These are phyloP conservation scores for Citeromyces siamensis DNA, from an alignment of 1,139 yeast species.

Conservation along the genomic window DNA sequence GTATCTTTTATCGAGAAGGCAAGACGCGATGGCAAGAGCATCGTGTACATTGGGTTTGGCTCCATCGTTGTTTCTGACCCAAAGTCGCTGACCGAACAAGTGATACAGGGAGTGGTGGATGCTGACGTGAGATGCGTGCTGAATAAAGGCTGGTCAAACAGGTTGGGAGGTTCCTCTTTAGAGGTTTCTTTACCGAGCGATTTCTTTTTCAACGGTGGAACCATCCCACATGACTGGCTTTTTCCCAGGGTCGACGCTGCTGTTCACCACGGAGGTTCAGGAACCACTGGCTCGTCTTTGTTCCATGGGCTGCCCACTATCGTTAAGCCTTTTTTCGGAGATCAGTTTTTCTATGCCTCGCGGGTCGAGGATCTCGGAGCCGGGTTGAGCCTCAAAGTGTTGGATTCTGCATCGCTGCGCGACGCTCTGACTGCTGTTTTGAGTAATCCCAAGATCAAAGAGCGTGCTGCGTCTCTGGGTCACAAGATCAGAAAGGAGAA, in stretches of 20 bases:
- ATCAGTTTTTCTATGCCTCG: constrained; percentile 83
- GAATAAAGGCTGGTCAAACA: constrained; percentile 93
- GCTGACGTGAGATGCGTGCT: constrained; percentile 80
- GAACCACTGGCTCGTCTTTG: constrained; percentile 89
- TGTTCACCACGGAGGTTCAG: constrained; percentile 97
- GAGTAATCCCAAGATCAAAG: constrained; percentile 50
- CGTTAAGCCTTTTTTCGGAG: constrained; percentile 93
- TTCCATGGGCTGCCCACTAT: constrained; percentile 83
- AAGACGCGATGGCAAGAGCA: constrained; percentile 40
- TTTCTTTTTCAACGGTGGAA: constrained; percentile 55
- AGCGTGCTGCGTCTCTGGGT: constrained; percentile 54
- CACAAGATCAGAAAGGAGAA: constrained; percentile 51
- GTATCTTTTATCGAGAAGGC: constrained; percentile 55
- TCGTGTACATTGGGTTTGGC: constrained; percentile 92
- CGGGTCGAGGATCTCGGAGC: constrained; percentile 84
- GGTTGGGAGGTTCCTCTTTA: constrained; percentile 28
- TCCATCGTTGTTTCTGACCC: constrained; percentile 88
- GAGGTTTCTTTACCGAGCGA: constrained; percentile 58
- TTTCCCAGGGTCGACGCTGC: constrained; percentile 86
- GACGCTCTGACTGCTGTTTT: constrained; percentile 62
- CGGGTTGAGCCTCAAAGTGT: constrained; percentile 61
- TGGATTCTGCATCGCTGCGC: constrained; percentile 50
- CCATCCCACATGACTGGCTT: constrained; percentile 90
- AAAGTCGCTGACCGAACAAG: constrained; percentile 59
- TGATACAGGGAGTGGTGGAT: constrained; percentile 62